A percentile compares a stretch with the other conserved stretches of the same genome.
These are phyloP conservation scores for Bacidia rubella DNA, from an alignment of 495 filamentous ascomycete species.

Conservation along the genomic window DNA sequence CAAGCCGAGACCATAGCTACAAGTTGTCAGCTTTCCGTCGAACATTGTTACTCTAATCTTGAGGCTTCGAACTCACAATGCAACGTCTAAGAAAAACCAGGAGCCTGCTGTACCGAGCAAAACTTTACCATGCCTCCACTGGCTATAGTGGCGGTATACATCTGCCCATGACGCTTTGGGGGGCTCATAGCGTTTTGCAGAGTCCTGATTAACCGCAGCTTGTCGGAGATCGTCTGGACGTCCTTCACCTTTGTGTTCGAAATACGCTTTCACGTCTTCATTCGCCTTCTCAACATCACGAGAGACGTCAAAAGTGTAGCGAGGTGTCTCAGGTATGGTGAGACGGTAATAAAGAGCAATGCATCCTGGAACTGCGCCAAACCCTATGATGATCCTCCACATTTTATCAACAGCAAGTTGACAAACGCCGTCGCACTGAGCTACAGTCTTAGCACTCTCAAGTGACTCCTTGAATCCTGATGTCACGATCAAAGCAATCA, in stretches of 20 bases:
- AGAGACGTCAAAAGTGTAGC: slow-evolving; percentile 73
- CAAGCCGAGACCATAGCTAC: slow-evolving; percentile 56
- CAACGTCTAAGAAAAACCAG: slow-evolving; percentile 64
- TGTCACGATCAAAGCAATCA: slow-evolving; percentile 58
- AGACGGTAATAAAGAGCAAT: slow-evolving; percentile 74
- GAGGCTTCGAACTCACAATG: slow-evolving; percentile 14
- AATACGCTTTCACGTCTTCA: slow-evolving; percentile 52
- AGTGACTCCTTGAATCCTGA: slow-evolving; percentile 62
- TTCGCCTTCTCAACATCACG: slow-evolving; percentile 57
- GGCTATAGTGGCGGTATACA: slow-evolving; percentile 48
- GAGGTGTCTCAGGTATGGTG: slow-evolving; percentile 74
- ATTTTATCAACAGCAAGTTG: slow-evolving; percentile 67
- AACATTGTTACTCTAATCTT: too few species aligned
- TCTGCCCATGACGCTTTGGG: slow-evolving; percentile 54
- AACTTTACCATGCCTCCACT: slow-evolving; percentile 54
- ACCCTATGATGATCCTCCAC: slow-evolving; percentile 68
- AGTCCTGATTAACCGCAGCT: slow-evolving; percentile 32
- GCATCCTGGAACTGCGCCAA: slow-evolving; percentile 65
- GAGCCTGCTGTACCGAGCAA: slow-evolving; percentile 66
- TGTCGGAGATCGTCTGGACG: slow-evolving; percentile 48
- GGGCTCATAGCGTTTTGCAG: slow-evolving; percentile 32
- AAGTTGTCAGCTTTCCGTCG: neutral
- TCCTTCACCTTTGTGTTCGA: slow-evolving; percentile 42
- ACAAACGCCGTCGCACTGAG: slow-evolving; percentile 50
- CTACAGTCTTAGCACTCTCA: slow-evolving; percentile 29